phyloP scores from a whole-genome alignment of 805 yeast species.

The Wickerhamia fluorescens region DNA sequence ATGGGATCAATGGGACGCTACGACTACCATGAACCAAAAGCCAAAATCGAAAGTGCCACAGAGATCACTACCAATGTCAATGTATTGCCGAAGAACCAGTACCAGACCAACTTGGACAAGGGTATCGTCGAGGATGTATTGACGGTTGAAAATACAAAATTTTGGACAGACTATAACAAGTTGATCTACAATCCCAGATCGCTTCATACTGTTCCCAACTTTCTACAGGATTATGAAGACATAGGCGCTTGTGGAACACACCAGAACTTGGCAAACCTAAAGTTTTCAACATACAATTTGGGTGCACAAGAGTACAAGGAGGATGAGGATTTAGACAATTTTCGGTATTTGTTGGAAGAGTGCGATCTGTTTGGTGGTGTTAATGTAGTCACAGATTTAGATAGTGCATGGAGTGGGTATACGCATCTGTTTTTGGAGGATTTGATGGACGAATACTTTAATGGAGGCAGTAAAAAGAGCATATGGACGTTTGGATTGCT shows the following conservation, averaged over 20 bases:
- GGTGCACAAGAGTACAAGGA: conserved; percentile 57
- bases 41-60: conserved; percentile 2
- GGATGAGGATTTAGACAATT: conserved; percentile 41
- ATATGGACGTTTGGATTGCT: conserved; percentile 29
- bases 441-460: conserved; percentile 62
- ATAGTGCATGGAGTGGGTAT: conserved; percentile 83
- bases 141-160: conserved; percentile 36
- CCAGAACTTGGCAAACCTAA: conserved; percentile 23
- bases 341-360: conserved; percentile 61
- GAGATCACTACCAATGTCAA: conserved; percentile 4
- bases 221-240: conserved; percentile 2
- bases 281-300: conserved; percentile 41
- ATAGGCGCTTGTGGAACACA: conserved; percentile 12
- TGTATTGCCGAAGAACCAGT: conserved; percentile 43
- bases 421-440: conserved; percentile 43
- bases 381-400: conserved; percentile 62
- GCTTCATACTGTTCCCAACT: conserved; percentile 47
- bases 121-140: conserved; percentile 29
- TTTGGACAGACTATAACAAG: conserved; percentile 78
- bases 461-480: conserved; percentile 29
- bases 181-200: conserved; percentile 60
- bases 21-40: conserved; percentile 34
- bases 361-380: conserved; percentile 73
- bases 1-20: conserved; percentile 58
- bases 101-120: conserved; percentile 57